phyloP scores from a whole-genome alignment of 129 eudicot genomes.

The Artemisia argyi region DNA sequence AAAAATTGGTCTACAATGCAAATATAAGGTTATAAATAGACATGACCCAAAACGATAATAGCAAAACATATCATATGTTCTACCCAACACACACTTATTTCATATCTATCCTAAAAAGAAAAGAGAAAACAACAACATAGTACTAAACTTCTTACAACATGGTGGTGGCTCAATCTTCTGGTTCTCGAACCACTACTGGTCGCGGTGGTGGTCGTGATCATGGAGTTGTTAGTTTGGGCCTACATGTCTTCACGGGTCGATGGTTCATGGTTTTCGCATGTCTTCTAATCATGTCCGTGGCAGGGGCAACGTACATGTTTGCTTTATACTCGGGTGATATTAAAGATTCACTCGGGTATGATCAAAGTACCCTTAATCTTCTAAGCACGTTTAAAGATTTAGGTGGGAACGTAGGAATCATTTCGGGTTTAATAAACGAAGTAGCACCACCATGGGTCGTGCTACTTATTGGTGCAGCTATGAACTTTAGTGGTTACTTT shows the following conservation, averaged over 20 bases:
- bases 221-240: conserved; percentile 32
- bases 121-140: background rate
- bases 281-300: conserved; percentile 63
- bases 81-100: conserved; percentile 7
- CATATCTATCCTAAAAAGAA: conserved; percentile 6
- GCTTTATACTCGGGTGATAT: conserved; percentile 78
- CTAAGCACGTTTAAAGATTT: conserved; percentile 72
- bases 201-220: conserved; percentile 23
- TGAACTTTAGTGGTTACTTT: conserved; percentile 81
- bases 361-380: conserved; percentile 78
- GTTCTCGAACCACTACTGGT: conserved; percentile 2
- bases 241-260: conserved; percentile 55
- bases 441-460: conserved; percentile 85
- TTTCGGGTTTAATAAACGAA: conserved; percentile 73
- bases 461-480: conserved; percentile 58
- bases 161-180: conserved; percentile 21
- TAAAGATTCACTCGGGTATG: conserved; percentile 67
- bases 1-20: background rate
- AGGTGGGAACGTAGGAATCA: conserved; percentile 68
- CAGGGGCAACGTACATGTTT: conserved; percentile 78
- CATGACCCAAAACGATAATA: no score
- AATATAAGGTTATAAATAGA: no score
- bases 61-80: no score
- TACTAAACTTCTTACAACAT: background rate
- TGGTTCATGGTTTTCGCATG: conserved; percentile 90